Evolutionary conservation across 176 grass and related monocot genomes (phyloP), one percentile per base, ranked within the genome.

Genomic region (Phoenix dactylifera): DNA sequence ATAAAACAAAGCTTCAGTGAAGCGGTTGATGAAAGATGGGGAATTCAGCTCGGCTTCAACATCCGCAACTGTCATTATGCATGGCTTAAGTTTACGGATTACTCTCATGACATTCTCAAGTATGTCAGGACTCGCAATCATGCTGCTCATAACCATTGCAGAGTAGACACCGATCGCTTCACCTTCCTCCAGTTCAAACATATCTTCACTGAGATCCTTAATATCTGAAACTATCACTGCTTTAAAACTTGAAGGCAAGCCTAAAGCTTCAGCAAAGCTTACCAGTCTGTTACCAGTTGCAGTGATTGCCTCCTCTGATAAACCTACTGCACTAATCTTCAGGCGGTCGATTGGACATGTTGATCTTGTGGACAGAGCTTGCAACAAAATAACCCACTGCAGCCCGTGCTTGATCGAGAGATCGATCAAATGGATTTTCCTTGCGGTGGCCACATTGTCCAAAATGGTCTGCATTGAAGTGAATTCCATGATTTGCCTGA

Each of bases 401-500:
- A 60, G 1, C 17, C 58, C 58, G 15, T 35, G 5, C 22, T 6
- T 29, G 58, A 60, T 35, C 16, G 58, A 30, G 25, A 60, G 58
- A 32, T 60, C 58, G 26, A 60, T 60, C 6, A 60, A 26, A 60
- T 60, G 58, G 58, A 35, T 32, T 60, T 28, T 60, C 26, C n/a
- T 60, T 35, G 58, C 58, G 6, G 58, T 29, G 29, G 25, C 58
- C 26, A 60, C 24, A 35, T 60, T 60, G 26, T 60, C 26, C 25
- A 60, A 60, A 1, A 60, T 60, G 16, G 26, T 32, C 26, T 60
- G 58, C 16, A 32, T 16, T 30, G 58, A 60, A 60, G 58, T 60
- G 4, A 18, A 19, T 7, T 60, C 15, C 1, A 32, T 12, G 58
- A 60, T 60, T n/a, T 60, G 15, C 2, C 1, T 5, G 29, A 60